Conservation (phyloP, 139 green algal genomes). For the Auxenochlorella protothecoides region DNA sequence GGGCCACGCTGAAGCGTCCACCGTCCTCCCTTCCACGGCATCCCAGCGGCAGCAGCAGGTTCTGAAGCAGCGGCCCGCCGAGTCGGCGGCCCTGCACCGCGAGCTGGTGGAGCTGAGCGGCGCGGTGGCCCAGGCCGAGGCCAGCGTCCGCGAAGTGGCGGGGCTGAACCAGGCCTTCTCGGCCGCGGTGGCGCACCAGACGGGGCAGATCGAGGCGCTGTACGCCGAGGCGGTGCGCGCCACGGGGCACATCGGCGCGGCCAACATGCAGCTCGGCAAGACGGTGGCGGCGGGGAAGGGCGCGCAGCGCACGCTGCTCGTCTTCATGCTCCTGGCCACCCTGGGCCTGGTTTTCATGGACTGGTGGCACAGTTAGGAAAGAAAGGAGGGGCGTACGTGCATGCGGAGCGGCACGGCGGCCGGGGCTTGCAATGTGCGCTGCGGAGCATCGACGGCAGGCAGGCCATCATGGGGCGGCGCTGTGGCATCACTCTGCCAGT, state of each 20-base stretch:
- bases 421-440: no score
- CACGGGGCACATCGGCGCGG: slow-evolving; percentile 5
- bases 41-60: background rate
- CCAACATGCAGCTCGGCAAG: slow-evolving; percentile 61
- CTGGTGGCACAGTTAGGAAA: slow-evolving; percentile 55
- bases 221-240: slow-evolving; percentile 37
- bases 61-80: slow-evolving; percentile 2
- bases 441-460: no score
- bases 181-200: slow-evolving; percentile 54
- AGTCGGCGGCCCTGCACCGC: background rate
- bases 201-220: slow-evolving; percentile 67
- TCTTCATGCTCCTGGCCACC: slow-evolving; percentile 45
- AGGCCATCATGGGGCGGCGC: no score
- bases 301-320: slow-evolving; percentile 41
- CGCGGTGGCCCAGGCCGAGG: slow-evolving; percentile 34
- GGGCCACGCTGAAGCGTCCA: background rate
- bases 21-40: background rate
- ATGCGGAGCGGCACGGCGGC: no score
- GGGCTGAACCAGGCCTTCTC: slow-evolving; percentile 70
- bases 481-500: no score
- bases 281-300: slow-evolving; percentile 48
- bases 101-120: slow-evolving; percentile 36
- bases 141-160: slow-evolving; percentile 57
- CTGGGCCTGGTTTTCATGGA: slow-evolving; percentile 65
- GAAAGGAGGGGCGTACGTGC: no score